Conservation (phyloP, 176 grass and related monocot genomes). For the Calamus simplicifolius region DNA sequence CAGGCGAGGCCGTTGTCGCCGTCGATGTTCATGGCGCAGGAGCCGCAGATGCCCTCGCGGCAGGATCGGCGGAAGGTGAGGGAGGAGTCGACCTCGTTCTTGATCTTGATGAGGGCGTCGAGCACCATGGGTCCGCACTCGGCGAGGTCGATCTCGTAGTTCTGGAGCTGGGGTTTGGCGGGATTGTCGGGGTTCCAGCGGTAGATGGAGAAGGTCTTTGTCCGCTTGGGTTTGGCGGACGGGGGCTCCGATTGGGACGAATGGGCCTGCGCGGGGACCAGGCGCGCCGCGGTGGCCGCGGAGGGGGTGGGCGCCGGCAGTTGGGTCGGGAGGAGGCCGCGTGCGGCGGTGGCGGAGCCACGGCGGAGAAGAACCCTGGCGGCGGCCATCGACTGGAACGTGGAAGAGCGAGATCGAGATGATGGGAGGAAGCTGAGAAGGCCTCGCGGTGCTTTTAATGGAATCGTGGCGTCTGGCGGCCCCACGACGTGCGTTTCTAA, state of each 20-base stretch:
- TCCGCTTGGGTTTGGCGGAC: slow-evolving; percentile 2
- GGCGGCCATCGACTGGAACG: slow-evolving; percentile 9
- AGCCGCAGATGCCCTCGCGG: slow-evolving; percentile 96
- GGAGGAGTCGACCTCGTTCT: slow-evolving; percentile 42
- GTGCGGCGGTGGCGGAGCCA: slow-evolving; percentile 35
- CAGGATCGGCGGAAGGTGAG: slow-evolving; percentile 95
- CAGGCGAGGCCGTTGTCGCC: slow-evolving; percentile 95
- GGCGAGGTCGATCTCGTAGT: slow-evolving; percentile 72
- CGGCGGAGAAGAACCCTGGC: slow-evolving; percentile 37
- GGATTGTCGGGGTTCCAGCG: slow-evolving; percentile 85
- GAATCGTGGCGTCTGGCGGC: no score
- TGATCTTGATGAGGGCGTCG: slow-evolving; percentile 5
- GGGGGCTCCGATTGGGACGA: neutral
- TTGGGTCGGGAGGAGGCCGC: slow-evolving; percentile 54
- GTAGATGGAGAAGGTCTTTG: slow-evolving; percentile 98
- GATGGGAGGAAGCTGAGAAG: neutral
- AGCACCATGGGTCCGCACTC: slow-evolving; percentile 54
- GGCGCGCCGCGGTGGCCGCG: neutral
- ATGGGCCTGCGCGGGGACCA: neutral
- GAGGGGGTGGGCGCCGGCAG: neutral
- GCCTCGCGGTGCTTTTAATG: no score
- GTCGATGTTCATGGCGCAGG: slow-evolving; percentile 94
- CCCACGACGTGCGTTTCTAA: no score
- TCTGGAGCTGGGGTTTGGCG: slow-evolving; percentile 67
- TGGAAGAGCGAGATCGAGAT: slow-evolving; percentile 1